These are phyloP conservation scores for Raddia distichophylla DNA, from an alignment of 176 grass and related monocot genomes.

Conservation along the genomic window DNA sequence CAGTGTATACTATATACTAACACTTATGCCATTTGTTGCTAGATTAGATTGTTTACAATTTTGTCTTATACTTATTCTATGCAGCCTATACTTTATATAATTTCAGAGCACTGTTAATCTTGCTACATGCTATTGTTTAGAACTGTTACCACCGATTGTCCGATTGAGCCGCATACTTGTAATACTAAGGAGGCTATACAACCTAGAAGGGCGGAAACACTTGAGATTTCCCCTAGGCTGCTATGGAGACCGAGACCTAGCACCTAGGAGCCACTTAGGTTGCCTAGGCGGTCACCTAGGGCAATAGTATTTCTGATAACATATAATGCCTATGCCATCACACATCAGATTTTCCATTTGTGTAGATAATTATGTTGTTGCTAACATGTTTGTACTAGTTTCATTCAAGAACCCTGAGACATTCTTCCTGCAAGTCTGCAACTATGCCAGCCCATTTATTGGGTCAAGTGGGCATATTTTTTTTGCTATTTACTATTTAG, in stretches of 20 bases:
- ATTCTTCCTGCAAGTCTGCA: constrained; percentile 19
- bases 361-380: neutral
- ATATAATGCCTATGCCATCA: constrained; percentile 10
- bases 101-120: neutral
- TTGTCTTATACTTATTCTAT: neutral
- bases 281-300: no score
- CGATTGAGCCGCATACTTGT: neutral
- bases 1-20: neutral
- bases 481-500: neutral
- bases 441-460: neutral
- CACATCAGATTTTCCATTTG: neutral
- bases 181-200: neutral
- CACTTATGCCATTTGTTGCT: neutral
- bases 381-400: constrained; percentile 26
- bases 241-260: no score
- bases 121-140: neutral
- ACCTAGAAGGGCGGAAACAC: neutral
- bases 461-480: neutral
- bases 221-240: neutral
- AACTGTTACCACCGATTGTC: neutral
- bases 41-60: neutral
- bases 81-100: neutral
- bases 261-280: no score
- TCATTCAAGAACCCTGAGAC: neutral
- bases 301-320: neutral